Evolutionary conservation across 2,329 filamentous ascomycete genomes (phyloP), one percentile per base, ranked within the genome.

Genomic region (Aspergillus viridinutans): DNA sequence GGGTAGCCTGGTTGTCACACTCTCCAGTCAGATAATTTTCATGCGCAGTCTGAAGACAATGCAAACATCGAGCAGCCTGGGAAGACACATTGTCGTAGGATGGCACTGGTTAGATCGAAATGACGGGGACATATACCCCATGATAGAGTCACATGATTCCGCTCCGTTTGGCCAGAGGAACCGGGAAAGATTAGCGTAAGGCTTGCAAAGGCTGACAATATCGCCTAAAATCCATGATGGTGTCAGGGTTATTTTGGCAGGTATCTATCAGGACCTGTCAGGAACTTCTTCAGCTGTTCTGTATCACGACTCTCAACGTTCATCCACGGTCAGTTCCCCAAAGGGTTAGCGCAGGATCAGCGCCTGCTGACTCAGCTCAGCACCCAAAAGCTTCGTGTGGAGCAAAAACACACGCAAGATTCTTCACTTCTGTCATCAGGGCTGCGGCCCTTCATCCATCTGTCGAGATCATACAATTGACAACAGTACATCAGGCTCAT

Each of bases 361-460:
- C 21, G 17, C 5, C 8, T 23, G 56, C 53, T 64, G 58, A 64
- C 53, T 64, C 57, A 64, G 53, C 58, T 21, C 10, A 20, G 52
- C 56, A 51, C 63, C 14, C 58, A 64, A 62, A 62, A 62, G 49
- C 53, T 43, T 50, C 56, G 8, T 10, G 23, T 5, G 23, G 7
- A 26, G 43, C 43, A 17, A 47, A 47, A 40, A 52, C 54, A 50
- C 56, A 51, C 49, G 40, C 26, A 58, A 64, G 52, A 28, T 53
- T 32, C 54, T 50, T 53, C 61, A 66, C 63, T 60, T 49, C 56
- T 59, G 54, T 58, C 58, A 48, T 60, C 61, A 64, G 69, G 69
- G 69, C 69, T 68, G 61, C 67, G 69, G 69, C 69, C 69, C 69
- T 64, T 49, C 26, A 47, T 56, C 20, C 42, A 49, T 55, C 42